A percentile compares a stretch with the other conserved stretches of the same genome.
phyloP scores from a whole-genome alignment of 1,284 basidiomycete species.

The Athelia psychrophila region DNA sequence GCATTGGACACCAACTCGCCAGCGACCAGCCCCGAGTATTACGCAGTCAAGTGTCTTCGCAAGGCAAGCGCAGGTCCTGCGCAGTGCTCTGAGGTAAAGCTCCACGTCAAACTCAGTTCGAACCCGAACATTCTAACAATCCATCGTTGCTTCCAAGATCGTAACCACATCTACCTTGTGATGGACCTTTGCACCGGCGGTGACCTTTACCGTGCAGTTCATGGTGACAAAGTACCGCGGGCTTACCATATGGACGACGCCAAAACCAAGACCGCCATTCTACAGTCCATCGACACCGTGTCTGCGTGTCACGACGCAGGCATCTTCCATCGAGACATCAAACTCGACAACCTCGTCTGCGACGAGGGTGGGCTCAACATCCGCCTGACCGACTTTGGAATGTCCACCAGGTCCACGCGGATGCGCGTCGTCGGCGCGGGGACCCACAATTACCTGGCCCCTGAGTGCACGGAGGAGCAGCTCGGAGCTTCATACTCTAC shows the following conservation, averaged over 20 bases:
- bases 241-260: constrained; percentile 46
- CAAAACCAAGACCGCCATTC: constrained; percentile 61
- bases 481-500: too few species aligned
- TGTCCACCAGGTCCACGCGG: constrained; percentile 64
- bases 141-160: constrained; percentile 67
- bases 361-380: constrained; percentile 55
- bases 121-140: too few species aligned
- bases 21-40: constrained; percentile 36
- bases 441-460: too few species aligned
- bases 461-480: too few species aligned
- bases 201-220: constrained; percentile 49
- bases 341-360: constrained; percentile 87
- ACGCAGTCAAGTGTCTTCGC: constrained; percentile 74
- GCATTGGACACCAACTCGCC: constrained; percentile 49
- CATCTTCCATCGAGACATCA: constrained; percentile 87
- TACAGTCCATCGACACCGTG: constrained; percentile 80
- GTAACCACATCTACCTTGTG: constrained; percentile 50
- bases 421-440: too few species aligned
- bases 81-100: too few species aligned
- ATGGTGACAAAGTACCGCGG: constrained; percentile 40
- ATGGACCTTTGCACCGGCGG: constrained; percentile 61
- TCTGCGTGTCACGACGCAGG: constrained; percentile 65
- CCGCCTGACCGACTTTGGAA: constrained; percentile 81
- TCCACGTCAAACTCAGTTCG: too few species aligned
- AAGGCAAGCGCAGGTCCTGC: constrained; percentile 19